Evolutionary conservation across 805 yeast genomes (phyloP), one percentile per base, ranked within the genome.

Genomic region (Blastobotrys attinorum): DNA sequence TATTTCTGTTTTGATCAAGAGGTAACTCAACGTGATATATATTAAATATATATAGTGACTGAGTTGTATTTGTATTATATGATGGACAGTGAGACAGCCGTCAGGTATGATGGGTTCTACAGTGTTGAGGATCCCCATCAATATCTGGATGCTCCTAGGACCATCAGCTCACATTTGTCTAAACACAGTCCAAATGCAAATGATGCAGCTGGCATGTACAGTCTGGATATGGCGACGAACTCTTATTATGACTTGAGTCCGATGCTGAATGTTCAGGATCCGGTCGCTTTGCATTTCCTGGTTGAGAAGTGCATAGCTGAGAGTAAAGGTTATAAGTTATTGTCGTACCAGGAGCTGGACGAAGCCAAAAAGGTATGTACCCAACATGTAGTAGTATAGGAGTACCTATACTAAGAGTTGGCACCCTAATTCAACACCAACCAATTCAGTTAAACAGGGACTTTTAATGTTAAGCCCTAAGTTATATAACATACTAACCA

Each of bases 241-340:
- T 41, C 39, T 18, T 54, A 53, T 41, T 55, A 48, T 37, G 48
- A 50, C 33, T 41, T 55, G 7, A 52, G 58, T 6, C 57, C 60
- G n/a, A 38, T 45, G 29, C 45, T 56, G 32, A 51, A 53, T 41
- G 31, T 45, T 22, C 29, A 44, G 10, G 60, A 56, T 31, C 53
- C 52, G 4, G 46, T 55, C 21, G 39, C 50, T 2, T 42, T 56
- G 39, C 55, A 56, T 45, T 56, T 49, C 38, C 44, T 55, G 46
- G 58, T 55, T 18, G 59, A 56, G 46, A 36, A 54, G 4, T 47
- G 57, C 10, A 52, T 56, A 13, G 51, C 55, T 3, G 58, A 52
- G 32, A 51, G 59, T 10, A 46, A 53, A 25, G 57, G 57, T 25
- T 52, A 33, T 43, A 43, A 45, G 38, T 37, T 55, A 5, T 36